Percentiles rank a stretch among this genome's conserved stretches.
These are phyloP conservation scores for Aspergillus tamarii DNA, from an alignment of 2,329 filamentous ascomycete species.

Conservation along the genomic window DNA sequence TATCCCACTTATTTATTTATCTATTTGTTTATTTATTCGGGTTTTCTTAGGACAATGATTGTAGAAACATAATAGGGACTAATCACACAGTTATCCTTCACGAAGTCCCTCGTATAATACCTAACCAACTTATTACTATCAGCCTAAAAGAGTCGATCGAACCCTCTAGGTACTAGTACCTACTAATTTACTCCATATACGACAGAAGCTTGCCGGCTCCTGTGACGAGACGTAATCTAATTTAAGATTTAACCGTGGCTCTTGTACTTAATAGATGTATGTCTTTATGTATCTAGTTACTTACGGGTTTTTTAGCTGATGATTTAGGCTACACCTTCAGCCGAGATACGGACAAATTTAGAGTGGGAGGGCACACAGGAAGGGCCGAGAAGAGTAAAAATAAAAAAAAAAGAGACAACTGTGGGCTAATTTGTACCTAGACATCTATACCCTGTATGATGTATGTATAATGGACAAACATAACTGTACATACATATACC, in stretches of 20 bases:
- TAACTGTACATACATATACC: not conserved
- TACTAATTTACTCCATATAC: too few species aligned
- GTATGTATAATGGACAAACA: not conserved
- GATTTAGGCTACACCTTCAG: not conserved
- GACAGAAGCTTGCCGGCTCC: too few species aligned
- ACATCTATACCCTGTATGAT: not conserved
- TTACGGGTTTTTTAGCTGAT: not conserved
- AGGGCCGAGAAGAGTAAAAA: not conserved
- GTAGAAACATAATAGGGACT: too few species aligned
- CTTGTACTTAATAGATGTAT: not conserved
- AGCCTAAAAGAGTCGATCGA: not conserved
- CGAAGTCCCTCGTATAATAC: too few species aligned
- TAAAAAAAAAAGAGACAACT: not conserved
- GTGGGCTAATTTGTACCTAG: not conserved
- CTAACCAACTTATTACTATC: not conserved
- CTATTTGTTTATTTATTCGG: too few species aligned
- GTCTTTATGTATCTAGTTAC: not conserved
- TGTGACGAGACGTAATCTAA: slow-evolving; percentile 1
- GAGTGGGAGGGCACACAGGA: too few species aligned
- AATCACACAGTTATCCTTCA: too few species aligned
- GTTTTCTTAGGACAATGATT: too few species aligned
- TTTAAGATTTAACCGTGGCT: slow-evolving; percentile 5
- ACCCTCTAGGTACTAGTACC: not conserved
- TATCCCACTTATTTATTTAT: too few species aligned
- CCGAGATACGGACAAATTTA: not conserved